Conservation (phyloP, 2,329 filamentous ascomycete genomes). For the Aspergillus brunneoviolaceus region DNA sequence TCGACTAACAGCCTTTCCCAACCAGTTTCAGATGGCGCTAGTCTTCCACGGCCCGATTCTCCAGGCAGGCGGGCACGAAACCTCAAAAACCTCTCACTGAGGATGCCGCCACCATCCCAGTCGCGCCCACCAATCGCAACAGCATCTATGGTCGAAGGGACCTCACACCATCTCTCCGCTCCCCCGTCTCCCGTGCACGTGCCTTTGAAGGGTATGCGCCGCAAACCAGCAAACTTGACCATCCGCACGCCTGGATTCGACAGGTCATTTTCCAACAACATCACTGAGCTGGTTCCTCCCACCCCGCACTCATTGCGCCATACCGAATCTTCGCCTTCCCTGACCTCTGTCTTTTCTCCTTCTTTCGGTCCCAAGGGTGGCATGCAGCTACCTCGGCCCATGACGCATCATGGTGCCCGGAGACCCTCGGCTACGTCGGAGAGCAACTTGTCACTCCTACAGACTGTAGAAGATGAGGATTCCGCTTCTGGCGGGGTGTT, state of each 20-base stretch:
- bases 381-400: slow-evolving; percentile 50
- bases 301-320: slow-evolving; percentile 60
- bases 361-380: slow-evolving; percentile 50
- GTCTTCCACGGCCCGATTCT: slow-evolving; percentile 42
- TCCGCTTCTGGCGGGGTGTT: slow-evolving; percentile 32
- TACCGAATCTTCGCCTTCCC: slow-evolving; percentile 62
- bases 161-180: slow-evolving; percentile 46
- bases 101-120: slow-evolving; percentile 52
- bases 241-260: slow-evolving; percentile 57
- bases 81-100: slow-evolving; percentile 63
- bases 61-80: slow-evolving; percentile 53
- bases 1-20: slow-evolving; percentile 30
- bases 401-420: slow-evolving; percentile 33
- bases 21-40: slow-evolving; percentile 23
- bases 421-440: slow-evolving; percentile 30
- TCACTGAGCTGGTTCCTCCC: slow-evolving; percentile 55
- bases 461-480: slow-evolving; percentile 28
- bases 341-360: slow-evolving; percentile 55
- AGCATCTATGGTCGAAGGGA: slow-evolving; percentile 48
- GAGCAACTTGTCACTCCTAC: slow-evolving; percentile 29
- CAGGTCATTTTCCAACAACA: slow-evolving; percentile 49
- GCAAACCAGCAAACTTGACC: slow-evolving; percentile 60
- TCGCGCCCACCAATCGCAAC: slow-evolving; percentile 50
- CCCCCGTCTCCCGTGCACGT: slow-evolving; percentile 59
- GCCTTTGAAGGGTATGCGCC: slow-evolving; percentile 53